phyloP scores from a whole-genome alignment of 495 filamentous ascomycete species.

The Halenospora varia region DNA sequence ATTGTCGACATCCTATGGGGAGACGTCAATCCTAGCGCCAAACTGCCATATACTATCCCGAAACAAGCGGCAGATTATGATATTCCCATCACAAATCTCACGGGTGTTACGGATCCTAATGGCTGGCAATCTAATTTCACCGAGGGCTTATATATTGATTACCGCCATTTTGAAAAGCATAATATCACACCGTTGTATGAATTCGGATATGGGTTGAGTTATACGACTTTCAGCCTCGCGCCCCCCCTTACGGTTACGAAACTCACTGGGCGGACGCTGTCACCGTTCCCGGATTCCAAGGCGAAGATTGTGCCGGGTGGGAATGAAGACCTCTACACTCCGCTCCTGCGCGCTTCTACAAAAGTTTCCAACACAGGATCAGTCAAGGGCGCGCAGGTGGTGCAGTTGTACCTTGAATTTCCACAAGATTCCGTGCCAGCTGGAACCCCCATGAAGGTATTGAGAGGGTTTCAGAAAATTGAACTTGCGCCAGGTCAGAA shows the following conservation, averaged over 20 bases:
- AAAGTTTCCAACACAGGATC: conserved; percentile 79
- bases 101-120: conserved; percentile 42
- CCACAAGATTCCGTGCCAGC: conserved; percentile 42
- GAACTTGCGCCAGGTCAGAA: conserved; percentile 12
- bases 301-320: conserved; percentile 48
- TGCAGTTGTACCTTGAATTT: conserved; percentile 76
- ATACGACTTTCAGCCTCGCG: conserved; percentile 60
- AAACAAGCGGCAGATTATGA: conserved; percentile 29
- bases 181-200: conserved; percentile 59
- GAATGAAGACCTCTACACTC: conserved; percentile 70
- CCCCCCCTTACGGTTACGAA: conserved; percentile 45
- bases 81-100: conserved; percentile 17
- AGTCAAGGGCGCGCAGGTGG: conserved; percentile 67
- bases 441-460: conserved; percentile 19
- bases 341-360: conserved; percentile 63
- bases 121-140: conserved; percentile 18
- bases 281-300: background rate
- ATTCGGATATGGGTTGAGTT: conserved; percentile 69
- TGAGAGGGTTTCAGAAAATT: conserved; percentile 30
- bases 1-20: conserved; percentile 92
- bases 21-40: conserved; percentile 77
- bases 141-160: conserved; percentile 16
- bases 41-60: conserved; percentile 81
- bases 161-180: conserved; percentile 68
- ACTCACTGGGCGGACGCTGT: conserved; percentile 41